phyloP scores from a whole-genome alignment of 164 flowering plant species.

The Cinnamomum micranthum region DNA sequence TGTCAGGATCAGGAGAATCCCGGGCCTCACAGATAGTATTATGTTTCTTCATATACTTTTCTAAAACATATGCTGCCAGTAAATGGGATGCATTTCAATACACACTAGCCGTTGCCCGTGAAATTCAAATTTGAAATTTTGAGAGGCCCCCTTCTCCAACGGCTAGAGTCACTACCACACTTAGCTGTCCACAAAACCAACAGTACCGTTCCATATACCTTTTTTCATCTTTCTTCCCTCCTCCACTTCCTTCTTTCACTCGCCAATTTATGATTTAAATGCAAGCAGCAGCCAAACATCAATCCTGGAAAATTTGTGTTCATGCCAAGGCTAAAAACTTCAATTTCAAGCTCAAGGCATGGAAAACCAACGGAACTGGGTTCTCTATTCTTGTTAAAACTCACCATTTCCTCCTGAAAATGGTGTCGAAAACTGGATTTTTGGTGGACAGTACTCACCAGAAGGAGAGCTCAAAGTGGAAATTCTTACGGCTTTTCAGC shows the following conservation, averaged over 20 bases:
- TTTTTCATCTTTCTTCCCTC: neutral
- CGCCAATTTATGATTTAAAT: slow-evolving; percentile 3
- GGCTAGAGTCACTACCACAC: neutral
- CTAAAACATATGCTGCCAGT: no score
- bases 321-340: slow-evolving; percentile 25
- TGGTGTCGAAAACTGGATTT: slow-evolving; percentile 11
- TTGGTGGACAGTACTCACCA: neutral
- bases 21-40: no score
- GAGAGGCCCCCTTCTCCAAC: neutral
- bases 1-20: no score
- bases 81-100: no score
- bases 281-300: slow-evolving; percentile 16
- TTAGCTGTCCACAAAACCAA: neutral
- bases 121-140: neutral
- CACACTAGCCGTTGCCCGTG: neutral
- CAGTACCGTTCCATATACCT: no score
- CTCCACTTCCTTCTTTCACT: neutral
- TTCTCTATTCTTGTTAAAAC: slow-evolving; percentile 19
- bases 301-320: slow-evolving; percentile 24
- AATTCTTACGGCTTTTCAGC: slow-evolving; percentile 6
- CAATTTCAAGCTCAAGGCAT: slow-evolving; percentile 25
- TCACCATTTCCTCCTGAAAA: slow-evolving; percentile 14
- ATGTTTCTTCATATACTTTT: no score
- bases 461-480: slow-evolving; percentile 12
- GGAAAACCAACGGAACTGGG: slow-evolving; percentile 8